Base-by-base conservation (phyloP, 257 asterid species). In the Lithospermum erythrorhizon region DNA sequence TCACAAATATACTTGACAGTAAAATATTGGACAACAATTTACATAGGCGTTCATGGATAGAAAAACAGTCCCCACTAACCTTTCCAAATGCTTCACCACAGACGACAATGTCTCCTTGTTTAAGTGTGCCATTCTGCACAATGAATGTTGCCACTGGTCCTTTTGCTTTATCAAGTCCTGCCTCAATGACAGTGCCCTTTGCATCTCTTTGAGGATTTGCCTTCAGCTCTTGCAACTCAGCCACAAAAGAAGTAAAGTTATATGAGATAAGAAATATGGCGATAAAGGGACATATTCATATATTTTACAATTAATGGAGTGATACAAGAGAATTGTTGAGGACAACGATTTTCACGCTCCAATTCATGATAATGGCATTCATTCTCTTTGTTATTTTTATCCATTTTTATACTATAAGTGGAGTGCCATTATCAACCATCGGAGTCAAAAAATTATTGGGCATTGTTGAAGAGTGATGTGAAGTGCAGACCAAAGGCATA, bases 51-150 rank as follows among this genome's bases (percentile, higher is more conserved):
- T 57, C 60, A 32, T 24, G 54, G 37, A 61, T 57, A 21, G 17
- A 48, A 69, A 25, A 22, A 35, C 13, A 49, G 45, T 52, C 54
- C 68, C 58, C 59, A 73, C 96, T 64, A 74, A 89, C 99, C 99
- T 93, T 93, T 74, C 97, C 99, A 77, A 78, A 93, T 63, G 97
- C 95, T 79, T 79, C 97, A 57, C 99, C 99, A 62, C 99, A 93
- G 68, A 78, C 94, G 61, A 89, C 72, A 19, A 87, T 65, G 65
- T 93, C 91, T 61, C 99, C 99, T 78, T 78, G 81, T 78, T 71
- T 87, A 61, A 93, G 86, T 23, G 96, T 89, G 69, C 99, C 99
- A 63, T 87, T 93, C 76, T 89, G 99, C 70, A 93, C 97, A 61
- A 93, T 89, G 79, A 93, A 87, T 60, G 99, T 84, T 65, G 95